Percentiles rank a stretch among this genome's conserved stretches.
phyloP scores from a whole-genome alignment of 2,329 filamentous ascomycete genomes.

The Pseudodiploospora longispora region DNA sequence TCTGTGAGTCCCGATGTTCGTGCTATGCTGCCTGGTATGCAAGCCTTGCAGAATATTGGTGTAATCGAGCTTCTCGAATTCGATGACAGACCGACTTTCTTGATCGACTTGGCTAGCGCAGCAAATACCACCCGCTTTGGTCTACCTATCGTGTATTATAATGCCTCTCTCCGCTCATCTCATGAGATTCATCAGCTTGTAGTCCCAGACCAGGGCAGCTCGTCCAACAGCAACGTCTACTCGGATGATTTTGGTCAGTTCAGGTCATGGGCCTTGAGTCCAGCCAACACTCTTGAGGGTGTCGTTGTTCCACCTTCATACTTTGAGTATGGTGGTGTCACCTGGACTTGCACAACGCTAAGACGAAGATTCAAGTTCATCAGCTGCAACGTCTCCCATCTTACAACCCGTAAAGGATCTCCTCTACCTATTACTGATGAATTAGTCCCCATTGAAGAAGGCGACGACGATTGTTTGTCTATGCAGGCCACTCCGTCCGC shows the following conservation, averaged over 20 bases:
- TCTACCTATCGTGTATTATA: conserved; percentile 59
- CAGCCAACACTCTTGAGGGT: conserved; percentile 40
- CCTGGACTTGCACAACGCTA: conserved; percentile 65
- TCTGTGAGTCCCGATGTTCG: conserved; percentile 44
- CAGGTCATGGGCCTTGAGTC: conserved; percentile 59
- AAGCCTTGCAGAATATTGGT: conserved; percentile 55
- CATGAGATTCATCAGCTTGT: conserved; percentile 49
- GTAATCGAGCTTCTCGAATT: conserved; percentile 67
- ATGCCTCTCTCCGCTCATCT: conserved; percentile 54
- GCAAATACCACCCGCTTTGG: conserved; percentile 44
- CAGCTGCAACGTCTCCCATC: conserved; percentile 41
- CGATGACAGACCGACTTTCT: conserved; percentile 68
- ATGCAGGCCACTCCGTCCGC: conserved; percentile 25
- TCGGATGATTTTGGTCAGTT: conserved; percentile 52
- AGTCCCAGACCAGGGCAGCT: conserved; percentile 37
- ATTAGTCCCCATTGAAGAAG: conserved; percentile 23
- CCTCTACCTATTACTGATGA: conserved; percentile 31
- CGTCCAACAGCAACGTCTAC: conserved; percentile 17
- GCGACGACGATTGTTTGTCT: conserved; percentile 27
- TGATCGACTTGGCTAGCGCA: conserved; percentile 58
- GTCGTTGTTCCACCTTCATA: conserved; percentile 45
- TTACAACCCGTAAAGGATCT: conserved; percentile 28
- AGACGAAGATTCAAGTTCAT: conserved; percentile 61
- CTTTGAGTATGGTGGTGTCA: conserved; percentile 54
- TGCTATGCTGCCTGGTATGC: conserved; percentile 38